Base-by-base conservation (phyloP, 176 grass and related monocot species). In the Rhynchospora pubera region DNA sequence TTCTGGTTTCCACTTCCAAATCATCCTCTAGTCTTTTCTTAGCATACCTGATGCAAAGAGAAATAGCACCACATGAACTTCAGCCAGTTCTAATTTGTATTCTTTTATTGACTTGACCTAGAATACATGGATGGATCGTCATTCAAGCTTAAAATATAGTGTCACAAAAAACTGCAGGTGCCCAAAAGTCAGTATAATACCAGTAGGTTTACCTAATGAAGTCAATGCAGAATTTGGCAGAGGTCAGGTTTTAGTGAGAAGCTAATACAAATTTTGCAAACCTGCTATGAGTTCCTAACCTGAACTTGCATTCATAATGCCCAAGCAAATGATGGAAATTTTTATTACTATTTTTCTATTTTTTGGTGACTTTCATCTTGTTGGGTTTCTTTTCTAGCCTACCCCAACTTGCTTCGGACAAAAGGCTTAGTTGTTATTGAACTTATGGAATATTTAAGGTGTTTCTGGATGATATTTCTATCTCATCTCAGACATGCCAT, bases 11-110 rank as follows among this genome's bases (percentile, higher is more conserved):
- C 30, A 82, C 32, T 68, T 99, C 92, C 71, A 99, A 62, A 9
- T 83, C 89, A 57, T 99, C 93, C 75, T 91, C 92, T 48, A 88
- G 81, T 86, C 89, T 90, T 67, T 94, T 93, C 87, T 90, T 95
- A 84, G 76, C 85, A 92, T 87, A 99, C 80, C 96, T 98, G 90
- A 83, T 59, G 6, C 39, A 22, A 26, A 28, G 21, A 24, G 32
- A 23, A 77, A 53, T 76, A 53, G 23, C 48, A 76, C 3, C 6
- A 30, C 16, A 50, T 28, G 12, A 77, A 30, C 9, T 26, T 77
- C 46, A 26, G 46, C 48, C 43, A 76, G 72, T 76, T 32, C 14
- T 56, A 4, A 56, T 55, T 56, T 55, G 8, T 32, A 51, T 32
- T 18, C 15, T 50, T 48, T 50, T 50, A 50, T 10, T 13, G n/a